Conservation (phyloP, 179 eudicot species). For the Beta lomatogona region DNA sequence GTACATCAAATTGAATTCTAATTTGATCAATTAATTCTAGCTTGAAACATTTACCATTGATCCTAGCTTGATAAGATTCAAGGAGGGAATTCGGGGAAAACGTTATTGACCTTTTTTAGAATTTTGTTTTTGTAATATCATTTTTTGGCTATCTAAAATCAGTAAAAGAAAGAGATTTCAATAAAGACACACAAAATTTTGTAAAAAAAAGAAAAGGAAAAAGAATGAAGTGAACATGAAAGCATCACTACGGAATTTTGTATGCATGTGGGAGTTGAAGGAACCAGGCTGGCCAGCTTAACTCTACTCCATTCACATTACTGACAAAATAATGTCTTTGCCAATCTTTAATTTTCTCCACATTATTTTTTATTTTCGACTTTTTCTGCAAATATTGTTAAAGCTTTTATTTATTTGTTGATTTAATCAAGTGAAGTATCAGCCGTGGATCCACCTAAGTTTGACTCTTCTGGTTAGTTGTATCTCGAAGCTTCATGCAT, state of each 20-base stretch:
- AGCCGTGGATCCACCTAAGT: constrained; percentile 6
- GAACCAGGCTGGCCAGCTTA: constrained; percentile 19
- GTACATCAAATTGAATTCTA: no score
- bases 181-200: no score
- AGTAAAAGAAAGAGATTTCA: no score
- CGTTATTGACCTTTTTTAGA: no score
- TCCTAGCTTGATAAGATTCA: no score
- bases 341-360: neutral
- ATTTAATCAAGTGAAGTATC: neutral
- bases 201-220: neutral
- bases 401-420: neutral
- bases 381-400: neutral
- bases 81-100: no score
- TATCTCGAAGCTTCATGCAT: neutral
- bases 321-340: neutral
- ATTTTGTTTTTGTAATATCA: no score
- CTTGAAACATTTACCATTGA: no score
- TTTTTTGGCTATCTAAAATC: no score
- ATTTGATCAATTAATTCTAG: no score
- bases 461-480: neutral
- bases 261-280: constrained; percentile 19
- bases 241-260: neutral
- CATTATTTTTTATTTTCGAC: neutral
- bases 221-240: neutral
- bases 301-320: constrained; percentile 12